Conservation (phyloP, 2,329 filamentous ascomycete species). For the Fusarium papillatum region DNA sequence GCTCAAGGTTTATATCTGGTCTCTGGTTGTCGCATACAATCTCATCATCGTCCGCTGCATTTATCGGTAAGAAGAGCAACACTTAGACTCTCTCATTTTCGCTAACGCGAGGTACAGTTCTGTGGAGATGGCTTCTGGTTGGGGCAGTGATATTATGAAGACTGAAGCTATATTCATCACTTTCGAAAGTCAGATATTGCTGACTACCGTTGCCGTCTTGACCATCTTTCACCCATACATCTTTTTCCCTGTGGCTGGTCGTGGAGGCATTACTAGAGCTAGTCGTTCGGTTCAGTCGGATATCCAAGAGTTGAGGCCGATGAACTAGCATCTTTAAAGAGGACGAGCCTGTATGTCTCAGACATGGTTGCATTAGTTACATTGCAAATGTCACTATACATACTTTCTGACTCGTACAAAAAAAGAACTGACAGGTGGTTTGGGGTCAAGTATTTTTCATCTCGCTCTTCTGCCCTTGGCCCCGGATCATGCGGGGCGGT, state of each 20-base stretch:
- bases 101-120: not conserved
- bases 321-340: not conserved
- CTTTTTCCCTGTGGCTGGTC: not conserved
- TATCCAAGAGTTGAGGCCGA: not conserved
- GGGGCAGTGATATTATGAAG: not conserved
- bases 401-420: not conserved
- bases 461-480: not conserved
- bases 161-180: not conserved
- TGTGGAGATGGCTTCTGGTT: not conserved
- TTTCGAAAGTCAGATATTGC: not conserved
- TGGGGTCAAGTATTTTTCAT: not conserved
- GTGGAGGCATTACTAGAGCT: not conserved
- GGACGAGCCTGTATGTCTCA: not conserved
- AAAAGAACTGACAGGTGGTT: not conserved
- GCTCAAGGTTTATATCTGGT: not conserved
- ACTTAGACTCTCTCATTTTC: not conserved
- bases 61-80: not conserved
- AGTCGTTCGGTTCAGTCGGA: not conserved
- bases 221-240: not conserved
- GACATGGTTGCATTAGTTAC: not conserved
- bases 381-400: not conserved
- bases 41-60: not conserved
- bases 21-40: not conserved
- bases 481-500: fast-evolving
- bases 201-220: not conserved